Percentiles rank a stretch among this genome's conserved stretches.
phyloP scores from a whole-genome alignment of 2,329 filamentous ascomycete genomes.

The Aspergillus oerlinghausenensis region DNA sequence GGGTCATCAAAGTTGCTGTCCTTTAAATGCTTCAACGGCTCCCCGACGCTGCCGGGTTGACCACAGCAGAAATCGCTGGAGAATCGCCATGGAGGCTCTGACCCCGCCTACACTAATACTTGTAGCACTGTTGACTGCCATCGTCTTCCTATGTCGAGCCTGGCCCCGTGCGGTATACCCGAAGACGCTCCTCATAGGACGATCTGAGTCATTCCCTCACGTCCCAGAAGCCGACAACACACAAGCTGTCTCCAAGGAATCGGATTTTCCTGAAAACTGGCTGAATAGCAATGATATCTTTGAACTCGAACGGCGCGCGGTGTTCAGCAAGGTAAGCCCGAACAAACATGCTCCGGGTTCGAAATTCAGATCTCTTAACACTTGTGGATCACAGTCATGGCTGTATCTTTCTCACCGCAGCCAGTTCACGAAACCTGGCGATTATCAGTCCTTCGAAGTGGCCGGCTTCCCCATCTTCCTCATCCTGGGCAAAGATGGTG shows the following conservation, averaged over 20 bases:
- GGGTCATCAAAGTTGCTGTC: too few relatives aligned
- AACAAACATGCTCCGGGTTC: too few relatives aligned
- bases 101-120: conserved; percentile 1
- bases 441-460: conserved; percentile 54
- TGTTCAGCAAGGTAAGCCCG: conserved; percentile 44
- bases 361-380: too few relatives aligned
- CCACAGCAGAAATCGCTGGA: neutral
- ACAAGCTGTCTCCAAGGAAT: conserved; percentile 34
- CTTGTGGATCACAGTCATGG: conserved; percentile 25
- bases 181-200: neutral
- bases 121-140: conserved; percentile 6
- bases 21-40: neutral
- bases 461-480: conserved; percentile 57
- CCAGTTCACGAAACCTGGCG: conserved; percentile 50
- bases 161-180: neutral
- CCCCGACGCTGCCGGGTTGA: too few relatives aligned
- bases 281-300: conserved; percentile 41
- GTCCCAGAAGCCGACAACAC: neutral
- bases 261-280: conserved; percentile 38
- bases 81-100: neutral
- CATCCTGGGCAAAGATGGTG: conserved; percentile 46
- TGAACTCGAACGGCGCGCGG: conserved; percentile 45
- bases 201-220: neutral
- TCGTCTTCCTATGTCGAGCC: conserved; percentile 10
- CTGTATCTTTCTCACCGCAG: conserved; percentile 35